These are phyloP conservation scores for Boletellus dicymbophilus DNA, from an alignment of 1,284 basidiomycete genomes.

Conservation along the genomic window DNA sequence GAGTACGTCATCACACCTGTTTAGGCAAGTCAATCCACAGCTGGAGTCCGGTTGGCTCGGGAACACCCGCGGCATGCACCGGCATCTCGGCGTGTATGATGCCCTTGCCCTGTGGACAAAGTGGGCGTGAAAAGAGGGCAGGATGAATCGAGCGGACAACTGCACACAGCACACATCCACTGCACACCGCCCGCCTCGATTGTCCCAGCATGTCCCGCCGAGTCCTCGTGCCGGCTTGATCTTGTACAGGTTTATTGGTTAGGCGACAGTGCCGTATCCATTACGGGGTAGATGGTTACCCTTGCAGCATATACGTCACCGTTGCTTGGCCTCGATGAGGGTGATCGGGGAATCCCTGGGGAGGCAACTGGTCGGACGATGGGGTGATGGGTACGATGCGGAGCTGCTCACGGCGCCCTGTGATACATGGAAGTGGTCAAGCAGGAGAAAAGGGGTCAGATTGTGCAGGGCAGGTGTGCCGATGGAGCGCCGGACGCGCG, in stretches of 20 bases:
- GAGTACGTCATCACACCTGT: slow-evolving; percentile 42
- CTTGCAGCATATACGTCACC: slow-evolving; percentile 89
- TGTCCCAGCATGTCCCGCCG: slow-evolving; percentile 82
- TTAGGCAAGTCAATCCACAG: slow-evolving; percentile 95
- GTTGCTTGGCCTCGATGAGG: slow-evolving; percentile 90
- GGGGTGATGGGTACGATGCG: not conserved
- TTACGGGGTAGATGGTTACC: slow-evolving; percentile 41
- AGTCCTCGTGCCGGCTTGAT: slow-evolving; percentile 88
- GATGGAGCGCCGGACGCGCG: slow-evolving; percentile 87
- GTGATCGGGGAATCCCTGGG: slow-evolving; percentile 77
- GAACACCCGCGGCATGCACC: slow-evolving; percentile 63
- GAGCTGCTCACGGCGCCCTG: slow-evolving; percentile 55
- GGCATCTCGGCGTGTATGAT: slow-evolving; percentile 94
- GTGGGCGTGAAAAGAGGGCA: too few species aligned
- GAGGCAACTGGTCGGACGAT: not conserved
- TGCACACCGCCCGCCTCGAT: slow-evolving; percentile 89
- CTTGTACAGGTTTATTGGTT: slow-evolving; percentile 12
- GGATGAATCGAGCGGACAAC: slow-evolving; percentile 14
- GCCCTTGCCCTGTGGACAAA: slow-evolving; percentile 43
- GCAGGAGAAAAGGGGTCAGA: slow-evolving; percentile 90
- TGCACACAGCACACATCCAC: slow-evolving; percentile 94
- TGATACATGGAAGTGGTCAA: slow-evolving; percentile 74
- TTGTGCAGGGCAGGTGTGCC: slow-evolving; percentile 78
- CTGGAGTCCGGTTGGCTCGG: slow-evolving; percentile 81
- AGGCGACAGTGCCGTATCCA: not conserved